Conservation (phyloP, 306 rosid genomes). For the Leucaena leucocephala region DNA sequence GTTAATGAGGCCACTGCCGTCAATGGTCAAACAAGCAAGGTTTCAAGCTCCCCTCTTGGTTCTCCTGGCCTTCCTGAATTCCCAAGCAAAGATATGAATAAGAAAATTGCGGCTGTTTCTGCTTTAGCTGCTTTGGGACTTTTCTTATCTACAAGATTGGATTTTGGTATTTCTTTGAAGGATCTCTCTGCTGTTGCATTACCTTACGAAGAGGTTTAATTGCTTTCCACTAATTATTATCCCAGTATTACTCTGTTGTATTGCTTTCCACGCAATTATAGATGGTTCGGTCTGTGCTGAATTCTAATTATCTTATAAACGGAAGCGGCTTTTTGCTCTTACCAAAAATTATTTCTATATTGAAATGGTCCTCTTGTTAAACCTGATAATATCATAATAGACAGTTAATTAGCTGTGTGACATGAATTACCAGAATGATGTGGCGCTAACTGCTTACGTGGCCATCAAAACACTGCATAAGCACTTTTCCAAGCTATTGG, state of each 20-base stretch:
- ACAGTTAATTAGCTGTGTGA: background rate
- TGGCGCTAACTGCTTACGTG: background rate
- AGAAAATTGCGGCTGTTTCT: slow-evolving; percentile 64
- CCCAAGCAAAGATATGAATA: slow-evolving; percentile 68
- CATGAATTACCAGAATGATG: background rate
- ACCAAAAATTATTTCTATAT: background rate
- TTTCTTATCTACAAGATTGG: slow-evolving; percentile 70
- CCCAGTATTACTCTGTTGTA: background rate
- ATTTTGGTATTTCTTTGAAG: slow-evolving; percentile 91
- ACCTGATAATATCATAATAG: background rate
- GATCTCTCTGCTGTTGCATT: slow-evolving; percentile 82
- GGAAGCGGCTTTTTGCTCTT: background rate
- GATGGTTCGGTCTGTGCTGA: background rate
- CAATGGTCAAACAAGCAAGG: slow-evolving; percentile 38
- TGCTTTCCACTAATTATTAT: background rate
- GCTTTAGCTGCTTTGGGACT: slow-evolving; percentile 75
- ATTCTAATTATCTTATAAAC: background rate
- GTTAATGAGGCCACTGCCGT: slow-evolving; percentile 46
- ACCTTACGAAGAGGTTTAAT: slow-evolving; percentile 80
- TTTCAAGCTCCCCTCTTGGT: slow-evolving; percentile 41
- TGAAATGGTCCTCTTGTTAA: background rate
- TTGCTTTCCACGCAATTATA: background rate
- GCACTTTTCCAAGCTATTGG: background rate
- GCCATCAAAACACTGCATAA: background rate
- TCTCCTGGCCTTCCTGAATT: slow-evolving; percentile 49